phyloP scores from a whole-genome alignment of 2,329 filamentous ascomycete genomes.

The Emmonsiellopsis sp. region DNA sequence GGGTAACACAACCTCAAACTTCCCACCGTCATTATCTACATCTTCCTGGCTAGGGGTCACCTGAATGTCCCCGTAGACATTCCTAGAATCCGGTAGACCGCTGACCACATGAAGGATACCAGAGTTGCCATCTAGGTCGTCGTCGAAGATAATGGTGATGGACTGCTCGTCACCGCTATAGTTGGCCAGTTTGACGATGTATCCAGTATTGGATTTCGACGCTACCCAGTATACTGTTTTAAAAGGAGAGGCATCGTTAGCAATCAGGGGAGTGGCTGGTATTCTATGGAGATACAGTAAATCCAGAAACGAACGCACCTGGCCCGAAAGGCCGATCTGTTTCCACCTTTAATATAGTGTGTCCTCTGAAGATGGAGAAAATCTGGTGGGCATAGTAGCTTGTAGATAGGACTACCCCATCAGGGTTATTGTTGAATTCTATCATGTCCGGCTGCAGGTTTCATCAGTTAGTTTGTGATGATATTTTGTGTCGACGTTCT shows the following conservation, averaged over 20 bases:
- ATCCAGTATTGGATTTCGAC: conserved; percentile 14
- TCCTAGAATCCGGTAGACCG: background rate
- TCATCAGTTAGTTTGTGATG: background rate
- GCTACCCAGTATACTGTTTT: conserved; percentile 25
- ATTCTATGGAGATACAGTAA: too few species aligned
- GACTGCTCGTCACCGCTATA: conserved; percentile 16
- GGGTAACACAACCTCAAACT: conserved; percentile 13
- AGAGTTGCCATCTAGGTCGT: conserved; percentile 3
- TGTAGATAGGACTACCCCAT: conserved; percentile 20
- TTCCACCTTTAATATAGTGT: conserved; percentile 20
- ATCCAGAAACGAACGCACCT: background rate
- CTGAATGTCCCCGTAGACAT: background rate
- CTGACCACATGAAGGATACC: background rate
- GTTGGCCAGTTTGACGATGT: conserved; percentile 24
- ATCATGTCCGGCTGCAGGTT: conserved; percentile 22
- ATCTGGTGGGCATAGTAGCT: conserved; percentile 29
- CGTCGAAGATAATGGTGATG: conserved; percentile 18
- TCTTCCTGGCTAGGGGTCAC: conserved; percentile 10
- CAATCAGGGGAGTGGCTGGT: too few species aligned
- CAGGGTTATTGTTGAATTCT: conserved; percentile 20
- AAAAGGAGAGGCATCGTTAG: background rate
- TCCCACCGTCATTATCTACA: conserved; percentile 10
- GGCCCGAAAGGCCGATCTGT: conserved; percentile 19
- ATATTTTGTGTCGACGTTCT: background rate
- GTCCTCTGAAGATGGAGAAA: conserved; percentile 24